Evolutionary conservation across 75 land plant genomes (phyloP), one percentile per base, ranked within the genome.

Genomic region (Picea glauca): DNA sequence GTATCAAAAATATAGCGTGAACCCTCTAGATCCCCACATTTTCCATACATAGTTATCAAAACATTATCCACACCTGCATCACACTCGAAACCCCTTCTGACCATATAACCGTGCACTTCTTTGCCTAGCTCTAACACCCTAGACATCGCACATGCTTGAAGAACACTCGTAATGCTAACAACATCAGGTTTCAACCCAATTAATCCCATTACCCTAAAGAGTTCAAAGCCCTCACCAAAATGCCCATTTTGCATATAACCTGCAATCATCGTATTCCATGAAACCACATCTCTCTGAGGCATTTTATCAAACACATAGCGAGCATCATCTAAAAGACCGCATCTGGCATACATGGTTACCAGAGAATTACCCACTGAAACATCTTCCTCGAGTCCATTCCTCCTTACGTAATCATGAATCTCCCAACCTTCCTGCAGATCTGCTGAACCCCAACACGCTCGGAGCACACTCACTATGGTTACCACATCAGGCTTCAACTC

Each of bases 291-390:
- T 35, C 84, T 81, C 1, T 11, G 15, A 68, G 72, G 62, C 77
- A 86, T 80, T 21, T 66, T 70, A 14, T 76, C 60, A 58, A 90
- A 90, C 72, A 90, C 60, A 13, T 66, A 26, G 13, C 84, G 67
- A 32, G 90, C 84, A 38, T 75, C 59, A 2, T 56, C 21, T 18
- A 85, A 60, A n/a, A 59, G 58, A 4, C 86, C 84, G 78, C 86
- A 84, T 64, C 84, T 90, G 9, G 77, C 90, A 79, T 92, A 92
- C 86, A 92, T 85, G 62, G 85, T 86, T 26, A 90, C 78, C 2
- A 85, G 81, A 9, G 91, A 80, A 82, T 87, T 89, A 9, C 50
- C 76, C 6, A 46, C 20, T 15, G 59, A 78, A 1, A 90, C 82
- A 79, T 78, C 84, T 21, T 64, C 62, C n/a, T 79, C 83, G 23